Evolutionary conservation across 2,329 filamentous ascomycete genomes (phyloP), one percentile per base, ranked within the genome.

Genomic region (Ramularia collo-cygni): DNA sequence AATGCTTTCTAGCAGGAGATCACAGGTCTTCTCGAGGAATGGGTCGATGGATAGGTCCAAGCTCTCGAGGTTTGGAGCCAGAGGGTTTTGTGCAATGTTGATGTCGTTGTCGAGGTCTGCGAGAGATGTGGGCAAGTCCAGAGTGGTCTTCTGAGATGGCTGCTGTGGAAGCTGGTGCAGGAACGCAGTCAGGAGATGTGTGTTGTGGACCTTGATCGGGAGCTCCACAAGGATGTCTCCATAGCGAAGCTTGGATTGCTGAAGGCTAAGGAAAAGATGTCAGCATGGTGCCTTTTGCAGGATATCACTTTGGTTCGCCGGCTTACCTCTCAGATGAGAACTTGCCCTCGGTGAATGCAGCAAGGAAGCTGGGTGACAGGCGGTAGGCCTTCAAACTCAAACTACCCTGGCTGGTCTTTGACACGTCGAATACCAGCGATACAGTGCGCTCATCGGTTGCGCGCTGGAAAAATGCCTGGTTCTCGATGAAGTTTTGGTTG

Each of bases 1-100:
- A 64, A 98, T 95, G 72, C 84, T 88, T 62, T 98, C 92, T 48
- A 96, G 80, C 42, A 98, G 79, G 53, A 95, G 79, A 62, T 98
- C 90, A 70, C 88, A 95, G 37, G 90, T 95, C 78, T 95, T 95
- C 76, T 96, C 90, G 34, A 98, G 80, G 75, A 93, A 95, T 21
- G 92, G 92, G 64, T 98, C 92, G 66, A 96, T 93, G 51, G 84
- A 86, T 48, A 98, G 80, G 56, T 95, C 87, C 43, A 98, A 80
- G 50, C 79, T 80, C 59, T 95, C 89, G 63, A 88, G 81, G 60
- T 93, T 95, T 38, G 90, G 90, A 60, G 85, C 81, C 36, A 95
- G 77, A 31, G 86, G 83, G 58, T 64, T 69, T 42, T 66, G 70
- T 46, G 70, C 79, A 62, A 70, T 65, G 52, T 70, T 65, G 12